A percentile compares a stretch with the other conserved stretches of the same genome.
These are phyloP conservation scores for Didymella lethalis DNA, from an alignment of 2,329 filamentous ascomycete species.

Conservation along the genomic window DNA sequence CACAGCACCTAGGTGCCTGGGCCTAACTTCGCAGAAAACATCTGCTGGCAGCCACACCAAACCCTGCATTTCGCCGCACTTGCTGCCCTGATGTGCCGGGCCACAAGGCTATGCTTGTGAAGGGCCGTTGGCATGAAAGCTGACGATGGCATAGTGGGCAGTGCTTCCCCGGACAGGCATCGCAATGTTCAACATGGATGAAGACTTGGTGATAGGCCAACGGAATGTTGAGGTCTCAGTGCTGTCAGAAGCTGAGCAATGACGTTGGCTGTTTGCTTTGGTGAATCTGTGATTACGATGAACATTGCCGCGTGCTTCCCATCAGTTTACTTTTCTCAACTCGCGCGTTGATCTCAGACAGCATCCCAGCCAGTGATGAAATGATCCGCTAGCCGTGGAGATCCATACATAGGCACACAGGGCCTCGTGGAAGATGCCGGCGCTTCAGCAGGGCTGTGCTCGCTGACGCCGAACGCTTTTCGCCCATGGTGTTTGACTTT, in stretches of 20 bases:
- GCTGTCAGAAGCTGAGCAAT: conserved; percentile 11
- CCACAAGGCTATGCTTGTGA: conserved; percentile 30
- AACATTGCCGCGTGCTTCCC: conserved; percentile 23
- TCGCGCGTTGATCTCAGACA: conserved; percentile 22
- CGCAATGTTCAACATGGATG: not conserved
- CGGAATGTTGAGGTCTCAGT: conserved; percentile 2
- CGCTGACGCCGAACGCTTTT: conserved; percentile 8
- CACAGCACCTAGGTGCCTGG: conserved; percentile 30
- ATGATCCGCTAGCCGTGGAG: conserved; percentile 38
- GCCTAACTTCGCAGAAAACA: conserved; percentile 31
- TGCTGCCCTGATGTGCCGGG: conserved; percentile 19
- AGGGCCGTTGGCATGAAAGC: conserved; percentile 16
- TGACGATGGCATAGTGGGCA: conserved; percentile 5
- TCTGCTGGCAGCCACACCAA: conserved; percentile 38
- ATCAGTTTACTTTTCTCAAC: conserved; percentile 17
- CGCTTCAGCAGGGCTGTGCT: conserved; percentile 8
- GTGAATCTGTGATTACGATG: conserved; percentile 31
- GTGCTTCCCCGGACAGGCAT: conserved; percentile 10
- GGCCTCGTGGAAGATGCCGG: conserved; percentile 21
- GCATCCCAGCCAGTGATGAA: conserved; percentile 29
- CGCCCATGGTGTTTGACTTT: not conserved
- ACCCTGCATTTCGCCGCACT: conserved; percentile 34
- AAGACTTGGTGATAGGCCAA: not conserved
- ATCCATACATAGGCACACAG: conserved; percentile 25
- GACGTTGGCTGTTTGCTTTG: conserved; percentile 16